Evolutionary conservation across 305 asterid genomes (phyloP).

Genomic region (Fraxinus floribunda): DNA sequence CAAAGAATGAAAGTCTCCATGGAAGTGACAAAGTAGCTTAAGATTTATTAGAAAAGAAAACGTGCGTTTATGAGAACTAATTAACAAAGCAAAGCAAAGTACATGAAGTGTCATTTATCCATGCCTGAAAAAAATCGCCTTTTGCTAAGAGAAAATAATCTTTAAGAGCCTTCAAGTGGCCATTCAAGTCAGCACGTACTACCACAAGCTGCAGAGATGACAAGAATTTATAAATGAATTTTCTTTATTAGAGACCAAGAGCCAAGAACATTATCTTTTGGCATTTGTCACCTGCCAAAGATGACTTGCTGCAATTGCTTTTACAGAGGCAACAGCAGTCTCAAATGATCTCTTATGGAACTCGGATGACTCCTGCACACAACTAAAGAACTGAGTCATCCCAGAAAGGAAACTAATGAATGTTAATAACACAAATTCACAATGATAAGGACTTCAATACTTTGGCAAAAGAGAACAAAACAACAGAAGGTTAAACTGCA

Average conservation of each 20-base stretch:
- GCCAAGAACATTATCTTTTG: constrained; percentile 18
- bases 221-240: constrained; percentile 22
- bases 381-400: constrained; percentile 22
- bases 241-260: constrained; percentile 17
- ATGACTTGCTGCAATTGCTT: constrained; percentile 93
- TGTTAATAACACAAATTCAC: constrained; percentile 8
- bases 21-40: constrained; percentile 1
- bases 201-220: constrained; percentile 81
- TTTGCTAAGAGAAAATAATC: constrained; percentile 96
- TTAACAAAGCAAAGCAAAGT: constrained; percentile 7
- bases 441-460: background rate
- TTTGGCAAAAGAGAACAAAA: constrained; percentile 12
- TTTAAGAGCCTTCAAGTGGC: constrained; percentile 96
- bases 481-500: constrained; percentile 8
- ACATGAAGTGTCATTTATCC: constrained; percentile 5
- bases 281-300: constrained; percentile 88
- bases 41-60: constrained; percentile 13
- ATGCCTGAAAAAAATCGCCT: constrained; percentile 98
- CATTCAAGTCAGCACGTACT: constrained; percentile 96
- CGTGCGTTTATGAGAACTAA: background rate
- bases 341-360: constrained; percentile 95
- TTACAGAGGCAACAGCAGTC: constrained; percentile 72
- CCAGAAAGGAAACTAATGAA: constrained; percentile 11
- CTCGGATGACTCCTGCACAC: constrained; percentile 82
- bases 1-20: background rate